Evolutionary conservation across 331 rosid species (phyloP), one percentile per base, ranked within the genome.

Genomic region (Stylosanthes scabra): DNA sequence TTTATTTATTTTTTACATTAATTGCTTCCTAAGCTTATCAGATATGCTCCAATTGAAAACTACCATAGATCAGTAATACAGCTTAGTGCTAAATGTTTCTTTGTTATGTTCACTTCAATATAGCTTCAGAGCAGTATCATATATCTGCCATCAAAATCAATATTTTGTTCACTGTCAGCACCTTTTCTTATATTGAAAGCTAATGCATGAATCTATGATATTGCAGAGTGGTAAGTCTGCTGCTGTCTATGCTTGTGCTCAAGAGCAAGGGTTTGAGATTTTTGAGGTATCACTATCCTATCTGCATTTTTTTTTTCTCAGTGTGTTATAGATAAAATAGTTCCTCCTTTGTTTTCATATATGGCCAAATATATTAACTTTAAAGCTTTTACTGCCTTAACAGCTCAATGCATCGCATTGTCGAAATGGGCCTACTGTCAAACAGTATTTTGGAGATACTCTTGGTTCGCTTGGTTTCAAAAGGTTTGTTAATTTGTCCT

Each of bases 211-310:
- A 15, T 64, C 62, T 84, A 55, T 69, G n/a, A 52, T 77, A 61
- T 84, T 85, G 86, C 88, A 95, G 99, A 84, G 99, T 90, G 99
- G 97, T 81, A 95, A 95, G 76, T 90, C 99, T 74, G 97, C 99
- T 11, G 97, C 97, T 29, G 84, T 95, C 70, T 87, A 95, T 95
- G 99, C 97, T 55, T 91, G 99, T 81, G 97, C 97, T 12, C 72
- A 77, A 75, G 99, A 91, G 89, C 96, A 87, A 81, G 97, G 99
- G 44, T 90, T 85, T 84, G 83, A 78, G 63, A 81, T 95, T 82
- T 75, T 86, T 63, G 99, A 95, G 99, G 99, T 94, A 94, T 69
- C 29, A 55, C 31, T 46, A 42, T 68, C 58, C 39, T 68, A 34
- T 60, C 62, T 44, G 50, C 80, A 34, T 55, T 14, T 29, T 60